Conservation (phyloP, 495 filamentous ascomycete genomes). For the Eremomyces bilateralis region DNA sequence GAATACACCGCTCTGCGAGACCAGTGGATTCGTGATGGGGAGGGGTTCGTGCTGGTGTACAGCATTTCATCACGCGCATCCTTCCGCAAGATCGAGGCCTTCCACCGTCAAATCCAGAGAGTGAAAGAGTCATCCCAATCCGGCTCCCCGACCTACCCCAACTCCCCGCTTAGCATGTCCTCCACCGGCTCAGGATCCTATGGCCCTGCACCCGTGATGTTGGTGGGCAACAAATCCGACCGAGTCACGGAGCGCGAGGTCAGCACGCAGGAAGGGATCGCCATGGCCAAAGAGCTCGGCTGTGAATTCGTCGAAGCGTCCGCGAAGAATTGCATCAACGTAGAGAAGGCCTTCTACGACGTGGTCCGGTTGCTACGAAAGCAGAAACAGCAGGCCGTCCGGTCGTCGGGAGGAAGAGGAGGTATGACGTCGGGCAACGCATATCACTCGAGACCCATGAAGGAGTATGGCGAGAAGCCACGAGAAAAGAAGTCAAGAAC, state of each 20-base stretch:
- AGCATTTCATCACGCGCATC: conserved; percentile 92
- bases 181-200: conserved; percentile 32
- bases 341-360: conserved; percentile 97
- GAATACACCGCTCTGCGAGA: conserved; percentile 94
- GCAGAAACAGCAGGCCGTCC: conserved; percentile 26
- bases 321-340: conserved; percentile 98
- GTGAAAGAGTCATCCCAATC: conserved; percentile 85
- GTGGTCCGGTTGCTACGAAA: conserved; percentile 76
- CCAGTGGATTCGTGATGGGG: conserved; percentile 96
- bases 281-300: conserved; percentile 72
- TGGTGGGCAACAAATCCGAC: conserved; percentile 97
- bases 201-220: conserved; percentile 77
- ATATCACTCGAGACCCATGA: no score
- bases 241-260: conserved; percentile 87
- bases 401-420: no score
- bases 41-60: conserved; percentile 94
- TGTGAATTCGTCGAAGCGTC: conserved; percentile 98
- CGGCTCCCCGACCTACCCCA: conserved; percentile 39
- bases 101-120: conserved; percentile 89
- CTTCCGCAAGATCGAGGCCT: conserved; percentile 82
- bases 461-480: no score
- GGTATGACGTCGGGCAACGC: no score
- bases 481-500: no score
- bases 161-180: conserved; percentile 45
- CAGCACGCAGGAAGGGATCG: conserved; percentile 86